Conservation (phyloP, 495 filamentous ascomycete species). For the Rostrohypoxylon terebratum region DNA sequence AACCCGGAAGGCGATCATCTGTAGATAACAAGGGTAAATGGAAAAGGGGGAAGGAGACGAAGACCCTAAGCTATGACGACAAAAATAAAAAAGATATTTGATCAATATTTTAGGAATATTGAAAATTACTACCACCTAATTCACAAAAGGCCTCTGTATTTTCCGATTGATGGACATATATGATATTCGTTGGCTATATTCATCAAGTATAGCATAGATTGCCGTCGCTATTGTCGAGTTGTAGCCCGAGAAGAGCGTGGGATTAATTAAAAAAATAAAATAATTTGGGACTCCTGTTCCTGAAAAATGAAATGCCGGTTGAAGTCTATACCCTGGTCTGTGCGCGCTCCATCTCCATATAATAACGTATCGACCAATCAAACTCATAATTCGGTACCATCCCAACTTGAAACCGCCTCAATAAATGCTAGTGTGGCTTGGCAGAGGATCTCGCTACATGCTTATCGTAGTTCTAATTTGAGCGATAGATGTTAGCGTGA, state of each 20-base stretch:
- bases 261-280: background rate
- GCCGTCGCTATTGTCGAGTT: background rate
- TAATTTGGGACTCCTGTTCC: background rate
- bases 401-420: conserved; percentile 30
- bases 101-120: background rate
- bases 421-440: conserved; percentile 33
- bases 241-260: background rate
- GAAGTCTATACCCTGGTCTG: background rate
- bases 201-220: no score
- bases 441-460: conserved; percentile 32
- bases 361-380: background rate
- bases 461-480: conserved; percentile 44
- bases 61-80: background rate
- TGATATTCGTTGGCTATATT: background rate
- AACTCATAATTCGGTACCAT: background rate
- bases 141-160: background rate
- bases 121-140: background rate
- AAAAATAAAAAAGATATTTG: background rate
- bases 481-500: conserved; percentile 41
- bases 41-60: background rate
- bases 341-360: background rate
- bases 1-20: background rate
- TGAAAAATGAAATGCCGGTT: background rate
- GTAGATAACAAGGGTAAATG: background rate
- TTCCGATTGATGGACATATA: background rate